Percentiles rank a stretch among this genome's conserved stretches.
Evolutionary conservation across 768 basidiomycete species (phyloP).

Genomic region (Calvatia gigantea): DNA sequence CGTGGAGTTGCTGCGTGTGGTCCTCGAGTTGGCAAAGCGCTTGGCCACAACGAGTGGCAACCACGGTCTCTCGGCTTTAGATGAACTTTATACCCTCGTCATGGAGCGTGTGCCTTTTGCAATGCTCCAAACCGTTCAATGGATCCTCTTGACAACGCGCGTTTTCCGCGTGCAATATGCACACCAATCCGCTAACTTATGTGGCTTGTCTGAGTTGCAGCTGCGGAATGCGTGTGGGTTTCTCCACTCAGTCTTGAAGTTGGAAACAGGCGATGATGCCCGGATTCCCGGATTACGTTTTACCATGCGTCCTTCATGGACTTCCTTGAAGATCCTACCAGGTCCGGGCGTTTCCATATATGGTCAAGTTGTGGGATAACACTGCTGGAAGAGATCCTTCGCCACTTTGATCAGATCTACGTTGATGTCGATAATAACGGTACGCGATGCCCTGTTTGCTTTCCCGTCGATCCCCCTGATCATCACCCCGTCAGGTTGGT

Average conservation of each 20-base stretch:
- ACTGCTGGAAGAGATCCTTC: neutral
- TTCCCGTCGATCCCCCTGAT: neutral
- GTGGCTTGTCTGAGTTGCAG: neutral
- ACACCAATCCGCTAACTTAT: neutral
- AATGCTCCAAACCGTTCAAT: neutral
- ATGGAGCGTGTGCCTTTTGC: neutral
- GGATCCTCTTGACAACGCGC: neutral
- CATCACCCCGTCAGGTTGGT: neutral
- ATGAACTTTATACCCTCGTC: neutral
- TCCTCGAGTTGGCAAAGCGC: neutral
- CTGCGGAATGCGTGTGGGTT: neutral
- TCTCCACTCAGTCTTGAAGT: neutral
- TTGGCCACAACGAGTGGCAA: neutral
- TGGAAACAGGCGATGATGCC: neutral
- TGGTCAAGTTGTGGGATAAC: neutral
- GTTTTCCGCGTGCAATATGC: neutral
- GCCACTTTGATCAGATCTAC: neutral
- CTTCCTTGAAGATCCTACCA: neutral
- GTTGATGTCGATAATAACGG: neutral
- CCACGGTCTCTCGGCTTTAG: neutral
- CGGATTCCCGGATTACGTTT: neutral
- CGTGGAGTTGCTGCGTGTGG: neutral
- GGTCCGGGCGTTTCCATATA: neutral
- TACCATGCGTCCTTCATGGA: neutral
- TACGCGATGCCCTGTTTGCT: neutral